Evolutionary conservation across 2,329 filamentous ascomycete genomes (phyloP), one percentile per base, ranked within the genome.

Genomic region (Microdochium trichocladiopsis): DNA sequence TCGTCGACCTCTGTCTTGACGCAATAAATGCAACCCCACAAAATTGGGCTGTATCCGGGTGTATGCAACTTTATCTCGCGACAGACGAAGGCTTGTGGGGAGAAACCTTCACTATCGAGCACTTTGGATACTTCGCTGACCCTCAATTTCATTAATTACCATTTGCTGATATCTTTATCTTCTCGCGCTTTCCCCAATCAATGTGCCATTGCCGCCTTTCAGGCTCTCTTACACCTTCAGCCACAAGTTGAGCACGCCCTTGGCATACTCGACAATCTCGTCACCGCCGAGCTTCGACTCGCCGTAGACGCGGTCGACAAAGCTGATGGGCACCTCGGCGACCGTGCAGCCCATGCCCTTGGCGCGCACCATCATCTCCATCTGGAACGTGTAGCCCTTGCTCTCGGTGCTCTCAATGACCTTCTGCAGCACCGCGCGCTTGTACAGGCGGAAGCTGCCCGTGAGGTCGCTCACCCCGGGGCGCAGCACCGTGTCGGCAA

Each of bases 321-420:
- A 99, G 23, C 83, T 89, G 60, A 99, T 99, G 12, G 94, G 94
- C 55, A 96, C 93, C 78, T 99, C 94, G 16, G 89, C 90, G 28
- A 99, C 93, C 36, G 86, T 88, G 75, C 83, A 95, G 1, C 94
- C 93, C 89, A 96, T 92, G 16, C 88, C 89, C 82, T 96, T 96
- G 31, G 94, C 94, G 56, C 92, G 81, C 9, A 97, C 93, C 86
- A 96, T 97, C 84, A 99, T 88, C 79, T 96, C 93, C 94, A 99
- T 99, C 83, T 99, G 94, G 79, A 99, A 99, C 41, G 88, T 93
- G 70, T 97, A 99, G 2, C 94, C 94, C 75, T 97, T 96, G 68
- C 90, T 94, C 78, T 96, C 87, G 9, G 91, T 96, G 71, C 82
- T 90, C 65, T 80, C 77, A 63, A 99, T 96, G 53, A 95, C 90